A percentile compares a stretch with the other conserved stretches of the same genome.
These are phyloP conservation scores for Danielozyma ontarioensis DNA, from an alignment of 805 yeast species.

Conservation along the genomic window DNA sequence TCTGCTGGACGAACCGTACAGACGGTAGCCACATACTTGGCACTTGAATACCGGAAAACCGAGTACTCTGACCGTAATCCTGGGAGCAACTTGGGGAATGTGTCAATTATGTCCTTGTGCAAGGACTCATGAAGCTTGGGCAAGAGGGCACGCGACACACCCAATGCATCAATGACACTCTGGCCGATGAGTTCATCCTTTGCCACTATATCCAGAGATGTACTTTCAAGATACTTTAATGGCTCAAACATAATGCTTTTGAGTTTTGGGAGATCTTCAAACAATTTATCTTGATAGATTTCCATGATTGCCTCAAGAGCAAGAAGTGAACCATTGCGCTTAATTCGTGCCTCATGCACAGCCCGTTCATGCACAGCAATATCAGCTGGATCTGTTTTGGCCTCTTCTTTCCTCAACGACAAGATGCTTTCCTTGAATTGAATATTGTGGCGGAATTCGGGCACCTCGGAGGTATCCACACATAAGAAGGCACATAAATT, in stretches of 20 bases:
- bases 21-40: conserved; percentile 80
- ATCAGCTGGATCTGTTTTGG: conserved; percentile 56
- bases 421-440: conserved; percentile 51
- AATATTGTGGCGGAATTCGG: conserved; percentile 74
- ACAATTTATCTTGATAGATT: conserved; percentile 49
- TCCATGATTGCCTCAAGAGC: conserved; percentile 59
- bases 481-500: conserved; percentile 90
- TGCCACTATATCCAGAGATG: conserved; percentile 20
- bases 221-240: conserved; percentile 34
- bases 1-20: conserved; percentile 63
- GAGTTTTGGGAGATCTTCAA: conserved; percentile 63
- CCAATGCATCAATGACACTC: conserved; percentile 77
- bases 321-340: conserved; percentile 77
- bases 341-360: conserved; percentile 68
- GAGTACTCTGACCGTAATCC: conserved; percentile 64
- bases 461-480: conserved; percentile 94
- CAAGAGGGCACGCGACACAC: conserved; percentile 69
- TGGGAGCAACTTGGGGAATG: conserved; percentile 42
- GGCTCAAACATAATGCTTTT: conserved; percentile 63
- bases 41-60: conserved; percentile 83
- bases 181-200: conserved; percentile 60
- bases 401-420: conserved; percentile 77
- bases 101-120: conserved; percentile 43
- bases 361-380: conserved; percentile 56
- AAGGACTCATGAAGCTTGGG: conserved; percentile 53